Base-by-base conservation (phyloP, 805 yeast genomes). In the Blastobotrys mokoenaii region DNA sequence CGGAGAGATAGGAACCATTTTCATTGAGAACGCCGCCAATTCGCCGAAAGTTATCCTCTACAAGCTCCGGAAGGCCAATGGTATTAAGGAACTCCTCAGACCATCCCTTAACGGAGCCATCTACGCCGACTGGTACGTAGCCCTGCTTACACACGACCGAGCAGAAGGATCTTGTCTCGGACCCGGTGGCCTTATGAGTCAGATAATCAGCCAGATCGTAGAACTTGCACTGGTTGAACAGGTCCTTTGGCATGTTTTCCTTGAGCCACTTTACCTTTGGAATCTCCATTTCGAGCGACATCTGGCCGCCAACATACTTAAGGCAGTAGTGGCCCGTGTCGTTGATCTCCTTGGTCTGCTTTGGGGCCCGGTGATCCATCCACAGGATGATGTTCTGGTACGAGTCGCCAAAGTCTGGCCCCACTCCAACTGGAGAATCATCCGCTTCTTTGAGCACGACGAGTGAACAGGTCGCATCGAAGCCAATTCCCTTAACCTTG, bases 221-320 rank as follows among this genome's bases (percentile, higher is more conserved):
- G 65, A 93, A 93, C 67, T 86, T 83, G 56, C 83, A 76, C 27
- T 68, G 56, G 5, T 64, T 60, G 62, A 86, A 84, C 66, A 44
- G 65, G 12, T 70, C 77, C 30, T 68, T 67, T 3, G 94, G 84
- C 70, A 88, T 67, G 64, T 93, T 73, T 63, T 84, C 81, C 63
- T 90, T 90, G 59, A 93, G 74, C 98, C 98, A 93, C 68, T 85
- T 84, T 68, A 87, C 88, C 67, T 93, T 93, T 50, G 98, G 98
- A 53, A 93, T 73, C 62, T 93, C 97, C 97, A 93, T 93, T 65
- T 90, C 98, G 58, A 93, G 84, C 42, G 97, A 88, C 97, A 93
- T 90, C 57, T 80, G 82, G 15, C 97, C 97, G 48, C 98, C 98
- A 15, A 93, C 97, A 62, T 86, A 93, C 62, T 85, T 83, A 58